Evolutionary conservation across 108 stramenopile genomes (phyloP), one percentile per base, ranked within the genome.

Genomic region (Nannochloropsis salina): DNA sequence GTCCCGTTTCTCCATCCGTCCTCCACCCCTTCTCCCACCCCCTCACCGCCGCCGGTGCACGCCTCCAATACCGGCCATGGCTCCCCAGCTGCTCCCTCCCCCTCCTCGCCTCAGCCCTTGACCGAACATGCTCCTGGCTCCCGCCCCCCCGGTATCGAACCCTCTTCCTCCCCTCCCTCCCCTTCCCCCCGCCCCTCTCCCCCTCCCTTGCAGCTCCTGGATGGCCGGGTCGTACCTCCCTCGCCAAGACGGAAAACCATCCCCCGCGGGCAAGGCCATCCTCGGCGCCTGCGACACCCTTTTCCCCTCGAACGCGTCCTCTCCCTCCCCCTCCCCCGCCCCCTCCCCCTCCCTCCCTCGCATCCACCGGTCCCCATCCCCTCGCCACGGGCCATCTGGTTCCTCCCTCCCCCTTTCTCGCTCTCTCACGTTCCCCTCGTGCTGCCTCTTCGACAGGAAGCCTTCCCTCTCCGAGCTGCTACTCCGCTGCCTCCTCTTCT

Each of bases 31-130:
- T 74, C 61, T n/a, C 61, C n/a, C 61, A 31, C 2, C 61, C 6
- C 61, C 61, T 51, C 47, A 88, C 42, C 87, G 87, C n/a, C 84
- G 87, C 8, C 87, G 87, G 41, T 88, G 44, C 83, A 88, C 80
- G 22, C 87, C 87, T 9, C 83, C 87, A 20, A 88, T 80, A 6
- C 83, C 83, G 21, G 83, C 84, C 87, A 80, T 84, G 2, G 47
- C 81, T 12, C 81, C 87, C 22, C 80, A 21, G 3, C 84, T 84
- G 1, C 84, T 42, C 18, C 84, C 84, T 9, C 87, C 84, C 42
- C 83, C 43, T 51, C 21, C 80, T 31, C 31, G 22, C 31, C 18
- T 45, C 87, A 3, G 44, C 44, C 47, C 47, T 15, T 51, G 47
- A 12, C 47, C 47, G 47, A 51, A 51, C 47, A 51, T 51, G 61